Evolutionary conservation across 139 green algal species (phyloP).

Genomic region (Dunaliella sp.): DNA sequence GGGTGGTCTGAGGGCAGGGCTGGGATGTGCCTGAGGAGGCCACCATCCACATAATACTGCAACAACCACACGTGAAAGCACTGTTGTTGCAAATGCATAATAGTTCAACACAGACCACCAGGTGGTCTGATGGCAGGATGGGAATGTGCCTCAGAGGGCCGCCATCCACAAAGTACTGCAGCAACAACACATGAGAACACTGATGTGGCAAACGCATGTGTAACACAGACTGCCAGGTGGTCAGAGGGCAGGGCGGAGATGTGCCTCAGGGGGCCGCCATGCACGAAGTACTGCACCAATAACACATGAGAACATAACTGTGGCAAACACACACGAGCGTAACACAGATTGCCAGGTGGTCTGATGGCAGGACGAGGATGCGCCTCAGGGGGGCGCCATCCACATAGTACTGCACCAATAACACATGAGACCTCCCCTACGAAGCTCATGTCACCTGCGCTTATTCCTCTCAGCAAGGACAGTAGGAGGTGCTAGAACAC

Average conservation of each 20-base stretch:
- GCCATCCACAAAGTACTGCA: conserved; percentile 24
- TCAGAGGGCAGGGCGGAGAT: conserved; percentile 13
- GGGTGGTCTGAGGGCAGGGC: neutral
- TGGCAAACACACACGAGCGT: neutral
- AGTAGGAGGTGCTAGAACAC: too few species aligned
- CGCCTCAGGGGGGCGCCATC: too few species aligned
- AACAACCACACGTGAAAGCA: neutral
- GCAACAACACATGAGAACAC: too few species aligned
- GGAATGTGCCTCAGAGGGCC: conserved; percentile 26
- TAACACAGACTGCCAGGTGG: neutral
- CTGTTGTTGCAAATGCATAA: neutral
- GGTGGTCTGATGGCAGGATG: neutral
- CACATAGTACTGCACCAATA: too few species aligned
- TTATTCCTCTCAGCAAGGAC: too few species aligned
- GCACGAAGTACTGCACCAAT: conserved; percentile 14
- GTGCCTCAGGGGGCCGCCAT: conserved; percentile 25
- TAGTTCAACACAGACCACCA: neutral
- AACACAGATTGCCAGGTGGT: neutral
- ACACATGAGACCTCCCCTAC: too few species aligned
- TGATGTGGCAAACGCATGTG: too few species aligned
- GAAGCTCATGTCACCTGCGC: too few species aligned
- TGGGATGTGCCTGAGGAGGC: conserved; percentile 23
- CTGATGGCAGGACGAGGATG: too few species aligned
- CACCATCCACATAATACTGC: conserved; percentile 25
- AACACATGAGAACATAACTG: neutral